Evolutionary conservation across 148 eudicot species (phyloP).

Genomic region (Spergularia bocconei): DNA sequence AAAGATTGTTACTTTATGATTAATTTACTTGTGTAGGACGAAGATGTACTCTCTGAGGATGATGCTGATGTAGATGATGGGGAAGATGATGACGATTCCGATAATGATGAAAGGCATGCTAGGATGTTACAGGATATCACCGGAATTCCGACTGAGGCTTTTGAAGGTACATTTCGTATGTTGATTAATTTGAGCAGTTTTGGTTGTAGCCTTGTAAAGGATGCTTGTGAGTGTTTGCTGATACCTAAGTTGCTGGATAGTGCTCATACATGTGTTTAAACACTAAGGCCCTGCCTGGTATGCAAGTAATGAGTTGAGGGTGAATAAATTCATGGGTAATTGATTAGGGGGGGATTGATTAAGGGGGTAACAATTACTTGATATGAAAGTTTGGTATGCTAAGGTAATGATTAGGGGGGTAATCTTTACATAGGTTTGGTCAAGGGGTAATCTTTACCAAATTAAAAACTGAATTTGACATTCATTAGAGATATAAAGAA

Average conservation of each 20-base stretch:
- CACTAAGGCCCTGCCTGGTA: no score
- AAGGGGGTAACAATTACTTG: no score
- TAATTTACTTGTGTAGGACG: constrained; percentile 53
- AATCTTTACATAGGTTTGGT: no score
- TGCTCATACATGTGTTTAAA: not conserved
- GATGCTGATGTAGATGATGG: constrained; percentile 29
- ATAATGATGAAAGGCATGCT: constrained; percentile 62
- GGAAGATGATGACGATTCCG: constrained; percentile 29
- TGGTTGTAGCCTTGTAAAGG: not conserved
- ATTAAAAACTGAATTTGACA: no score
- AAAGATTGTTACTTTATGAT: not conserved
- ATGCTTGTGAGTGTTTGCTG: not conserved
- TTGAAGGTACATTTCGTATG: constrained; percentile 50
- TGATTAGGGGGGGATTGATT: no score
- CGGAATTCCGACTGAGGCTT: constrained; percentile 76
- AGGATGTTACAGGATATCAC: constrained; percentile 76
- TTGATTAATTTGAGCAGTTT: not conserved
- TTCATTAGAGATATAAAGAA: no score
- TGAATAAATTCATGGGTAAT: no score
- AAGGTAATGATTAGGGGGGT: no score
- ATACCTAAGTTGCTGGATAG: not conserved
- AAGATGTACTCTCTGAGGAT: constrained; percentile 72
- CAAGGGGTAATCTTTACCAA: no score
- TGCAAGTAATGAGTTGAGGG: no score
- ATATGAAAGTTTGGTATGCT: no score